These are phyloP conservation scores for Breviolum minutum DNA, from an alignment of 73 alveolate species.

Conservation along the genomic window DNA sequence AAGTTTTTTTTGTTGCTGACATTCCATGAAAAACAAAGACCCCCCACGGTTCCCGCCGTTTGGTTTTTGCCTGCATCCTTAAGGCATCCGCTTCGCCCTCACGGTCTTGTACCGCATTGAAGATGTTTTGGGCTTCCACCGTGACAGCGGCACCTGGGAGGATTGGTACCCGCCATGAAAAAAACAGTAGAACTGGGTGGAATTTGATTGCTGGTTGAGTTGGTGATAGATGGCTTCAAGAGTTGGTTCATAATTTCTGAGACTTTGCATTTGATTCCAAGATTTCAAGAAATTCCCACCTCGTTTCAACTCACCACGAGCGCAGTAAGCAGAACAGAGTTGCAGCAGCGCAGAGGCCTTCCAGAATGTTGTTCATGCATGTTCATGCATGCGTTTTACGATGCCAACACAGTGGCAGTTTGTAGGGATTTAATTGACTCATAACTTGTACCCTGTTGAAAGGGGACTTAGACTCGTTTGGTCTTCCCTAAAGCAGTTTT, in stretches of 20 bases:
- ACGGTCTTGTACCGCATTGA: slow-evolving; percentile 56
- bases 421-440: too few relatives aligned
- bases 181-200: too few relatives aligned
- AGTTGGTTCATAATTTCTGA: too few relatives aligned
- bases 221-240: too few relatives aligned
- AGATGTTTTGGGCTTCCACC: slow-evolving; percentile 73
- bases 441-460: too few relatives aligned
- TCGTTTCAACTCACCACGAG: slow-evolving; percentile 74
- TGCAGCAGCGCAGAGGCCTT: slow-evolving; percentile 84
- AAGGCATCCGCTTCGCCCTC: slow-evolving; percentile 89
- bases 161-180: not conserved
- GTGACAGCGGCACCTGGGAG: slow-evolving; percentile 68
- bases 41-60: not conserved
- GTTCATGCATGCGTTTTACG: not conserved
- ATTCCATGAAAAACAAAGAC: not conserved
- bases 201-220: too few relatives aligned
- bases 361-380: not conserved
- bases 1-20: not conserved
- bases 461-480: too few relatives aligned
- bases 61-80: slow-evolving; percentile 51
- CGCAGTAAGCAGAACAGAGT: slow-evolving; percentile 75
- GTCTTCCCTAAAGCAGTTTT: too few relatives aligned
- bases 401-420: too few relatives aligned
- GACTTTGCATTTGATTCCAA: not conserved
- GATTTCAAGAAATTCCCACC: not conserved